phyloP scores from a whole-genome alignment of 2,329 filamentous ascomycete species.

The Sporothrix euskadiensis region DNA sequence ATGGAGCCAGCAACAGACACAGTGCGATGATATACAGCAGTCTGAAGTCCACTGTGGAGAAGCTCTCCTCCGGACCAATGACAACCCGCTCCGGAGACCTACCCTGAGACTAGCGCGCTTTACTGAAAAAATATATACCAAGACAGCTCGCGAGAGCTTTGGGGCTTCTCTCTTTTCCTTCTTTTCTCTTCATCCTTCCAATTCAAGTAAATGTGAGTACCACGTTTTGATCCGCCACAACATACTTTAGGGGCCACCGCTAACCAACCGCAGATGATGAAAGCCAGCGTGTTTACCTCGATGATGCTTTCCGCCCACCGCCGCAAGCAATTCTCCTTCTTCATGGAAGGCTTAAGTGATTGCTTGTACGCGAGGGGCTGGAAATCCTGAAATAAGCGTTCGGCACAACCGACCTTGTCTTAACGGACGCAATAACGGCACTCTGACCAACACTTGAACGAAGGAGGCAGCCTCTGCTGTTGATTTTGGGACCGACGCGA shows the following conservation, averaged over 20 bases:
- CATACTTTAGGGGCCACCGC: slow-evolving; percentile 25
- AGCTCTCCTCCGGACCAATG: slow-evolving; percentile 27
- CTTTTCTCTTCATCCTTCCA: slow-evolving; percentile 82
- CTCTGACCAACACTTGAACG: slow-evolving; percentile 70
- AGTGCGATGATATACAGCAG: slow-evolving; percentile 15
- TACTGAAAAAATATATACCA: slow-evolving; percentile 36
- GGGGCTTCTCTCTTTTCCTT: slow-evolving; percentile 42
- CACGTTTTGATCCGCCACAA: slow-evolving; percentile 31
- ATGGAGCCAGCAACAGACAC: not conserved
- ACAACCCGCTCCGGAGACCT: slow-evolving; percentile 24
- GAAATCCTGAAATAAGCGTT: slow-evolving; percentile 96
- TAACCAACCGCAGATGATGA: slow-evolving; percentile 81
- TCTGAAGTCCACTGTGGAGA: not conserved
- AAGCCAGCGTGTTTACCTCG: slow-evolving; percentile 87
- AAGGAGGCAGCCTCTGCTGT: slow-evolving; percentile 28
- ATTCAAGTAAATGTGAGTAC: slow-evolving; percentile 89
- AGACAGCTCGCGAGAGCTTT: slow-evolving; percentile 24
- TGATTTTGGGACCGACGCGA: not conserved
- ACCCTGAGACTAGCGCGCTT: slow-evolving; percentile 12
- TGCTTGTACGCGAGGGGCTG: slow-evolving; percentile 58
- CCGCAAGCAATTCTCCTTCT: slow-evolving; percentile 79
- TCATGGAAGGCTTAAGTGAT: slow-evolving; percentile 79
- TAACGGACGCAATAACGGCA: slow-evolving; percentile 96
- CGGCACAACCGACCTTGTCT: slow-evolving; percentile 99
- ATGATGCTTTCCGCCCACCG: slow-evolving; percentile 72